Evolutionary conservation across 179 eudicot species (phyloP).

Genomic region (Drosera spatulata): DNA sequence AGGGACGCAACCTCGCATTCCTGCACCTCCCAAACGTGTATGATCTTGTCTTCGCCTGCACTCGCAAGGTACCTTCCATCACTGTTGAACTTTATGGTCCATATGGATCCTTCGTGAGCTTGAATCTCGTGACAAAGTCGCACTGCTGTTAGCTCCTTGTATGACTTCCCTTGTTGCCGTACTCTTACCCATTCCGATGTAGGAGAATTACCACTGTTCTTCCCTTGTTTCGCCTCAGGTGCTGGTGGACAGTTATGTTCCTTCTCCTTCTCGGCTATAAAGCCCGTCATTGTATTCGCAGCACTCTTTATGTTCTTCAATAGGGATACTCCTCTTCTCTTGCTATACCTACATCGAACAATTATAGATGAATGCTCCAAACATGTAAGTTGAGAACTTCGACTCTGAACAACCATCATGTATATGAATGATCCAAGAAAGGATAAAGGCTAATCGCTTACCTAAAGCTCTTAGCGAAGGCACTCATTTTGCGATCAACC

Average conservation of each 20-base stretch:
- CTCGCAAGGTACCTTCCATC: conserved; percentile 65
- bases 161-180: conserved; percentile 50
- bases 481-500: too few species aligned
- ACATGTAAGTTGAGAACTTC: too few species aligned
- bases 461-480: too few species aligned
- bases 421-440: too few species aligned
- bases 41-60: conserved; percentile 76
- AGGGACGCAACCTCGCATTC: conserved; percentile 61
- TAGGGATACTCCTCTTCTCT: conserved; percentile 52
- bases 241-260: conserved; percentile 9
- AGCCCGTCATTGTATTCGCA: conserved; percentile 44
- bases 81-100: conserved; percentile 66
- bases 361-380: conserved; percentile 5
- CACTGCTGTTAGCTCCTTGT: conserved; percentile 74
- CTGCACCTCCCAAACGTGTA: conserved; percentile 91
- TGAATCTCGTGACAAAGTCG: conserved; percentile 73
- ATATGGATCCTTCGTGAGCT: conserved; percentile 89
- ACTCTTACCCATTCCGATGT: conserved; percentile 52
- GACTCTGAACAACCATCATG: too few species aligned
- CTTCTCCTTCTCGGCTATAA: conserved; percentile 26
- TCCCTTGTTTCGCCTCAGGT: conserved; percentile 5
- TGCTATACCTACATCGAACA: conserved; percentile 56
- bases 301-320: conserved; percentile 68
- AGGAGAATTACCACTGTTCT: conserved; percentile 13
- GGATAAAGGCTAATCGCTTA: too few species aligned